Conservation (phyloP, 2,329 filamentous ascomycete genomes). For the Teratosphaeriaceae sp. region DNA sequence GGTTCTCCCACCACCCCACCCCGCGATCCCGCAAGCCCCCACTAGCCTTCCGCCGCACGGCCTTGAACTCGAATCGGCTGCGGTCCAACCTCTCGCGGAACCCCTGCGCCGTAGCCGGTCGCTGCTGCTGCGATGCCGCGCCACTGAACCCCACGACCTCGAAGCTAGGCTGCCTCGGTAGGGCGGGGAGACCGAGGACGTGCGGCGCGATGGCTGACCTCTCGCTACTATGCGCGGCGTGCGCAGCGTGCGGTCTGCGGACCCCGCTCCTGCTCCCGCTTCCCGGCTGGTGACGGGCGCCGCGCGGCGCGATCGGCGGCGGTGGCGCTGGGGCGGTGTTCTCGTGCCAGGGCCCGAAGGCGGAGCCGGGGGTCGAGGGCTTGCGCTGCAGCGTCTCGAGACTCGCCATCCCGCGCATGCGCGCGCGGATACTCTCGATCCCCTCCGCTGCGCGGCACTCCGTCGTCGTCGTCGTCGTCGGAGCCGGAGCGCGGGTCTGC, state of each 20-base stretch:
- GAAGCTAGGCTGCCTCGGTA: background rate
- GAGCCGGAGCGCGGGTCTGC: background rate
- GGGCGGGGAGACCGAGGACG: background rate
- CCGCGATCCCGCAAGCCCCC: slow-evolving; percentile 20
- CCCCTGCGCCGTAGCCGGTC: slow-evolving; percentile 17
- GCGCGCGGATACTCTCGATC: slow-evolving; percentile 15
- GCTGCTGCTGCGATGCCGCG: slow-evolving; percentile 6
- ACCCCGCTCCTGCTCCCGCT: background rate
- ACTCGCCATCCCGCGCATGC: slow-evolving; percentile 22
- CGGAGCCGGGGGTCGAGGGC: slow-evolving; percentile 6
- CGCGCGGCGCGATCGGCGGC: background rate
- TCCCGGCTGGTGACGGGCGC: background rate
- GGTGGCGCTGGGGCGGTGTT: slow-evolving; percentile 4
- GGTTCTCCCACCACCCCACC: slow-evolving; percentile 17
- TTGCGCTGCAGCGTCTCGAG: slow-evolving; percentile 21
- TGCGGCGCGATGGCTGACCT: background rate
- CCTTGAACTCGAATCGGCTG: slow-evolving; percentile 29
- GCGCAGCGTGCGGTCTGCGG: background rate
- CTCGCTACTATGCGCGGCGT: background rate
- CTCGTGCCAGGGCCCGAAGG: slow-evolving; percentile 6
- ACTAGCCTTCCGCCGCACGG: slow-evolving; percentile 24
- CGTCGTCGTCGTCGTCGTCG: background rate
- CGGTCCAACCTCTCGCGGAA: slow-evolving; percentile 25
- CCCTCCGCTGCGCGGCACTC: slow-evolving; percentile 5
- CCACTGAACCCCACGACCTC: slow-evolving; percentile 1